Conservation (phyloP, 306 rosid species). For the Prunus mira region DNA sequence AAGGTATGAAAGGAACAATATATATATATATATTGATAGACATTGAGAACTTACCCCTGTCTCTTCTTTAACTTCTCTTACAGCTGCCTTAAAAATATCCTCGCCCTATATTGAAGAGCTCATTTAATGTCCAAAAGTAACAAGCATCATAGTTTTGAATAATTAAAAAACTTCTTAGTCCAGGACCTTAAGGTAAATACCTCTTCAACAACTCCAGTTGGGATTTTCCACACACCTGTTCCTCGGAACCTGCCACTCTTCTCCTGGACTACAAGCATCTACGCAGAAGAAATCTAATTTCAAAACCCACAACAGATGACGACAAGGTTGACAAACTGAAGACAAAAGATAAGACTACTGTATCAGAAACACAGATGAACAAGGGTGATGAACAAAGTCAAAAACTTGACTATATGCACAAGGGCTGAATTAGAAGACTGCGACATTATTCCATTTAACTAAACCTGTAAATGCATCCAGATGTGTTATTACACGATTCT, state of each 20-base stretch:
- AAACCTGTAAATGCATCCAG: background rate
- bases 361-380: background rate
- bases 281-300: constrained; percentile 6
- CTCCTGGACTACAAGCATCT: constrained; percentile 90
- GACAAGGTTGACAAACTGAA: background rate
- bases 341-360: background rate
- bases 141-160: background rate
- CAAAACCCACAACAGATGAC: constrained; percentile 7
- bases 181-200: constrained; percentile 24
- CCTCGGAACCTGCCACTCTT: constrained; percentile 65
- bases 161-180: constrained; percentile 2
- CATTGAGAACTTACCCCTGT: constrained; percentile 66
- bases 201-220: constrained; percentile 89
- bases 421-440: background rate
- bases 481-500: too few species aligned
- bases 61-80: constrained; percentile 89
- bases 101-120: constrained; percentile 55
- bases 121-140: constrained; percentile 12
- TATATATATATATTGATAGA: background rate
- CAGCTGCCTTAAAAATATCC: constrained; percentile 67
- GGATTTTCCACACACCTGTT: constrained; percentile 78
- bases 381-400: background rate
- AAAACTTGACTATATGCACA: background rate
- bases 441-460: background rate
- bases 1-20: background rate